phyloP scores from a whole-genome alignment of 257 asterid species.

The Rehmannia glutinosa region DNA sequence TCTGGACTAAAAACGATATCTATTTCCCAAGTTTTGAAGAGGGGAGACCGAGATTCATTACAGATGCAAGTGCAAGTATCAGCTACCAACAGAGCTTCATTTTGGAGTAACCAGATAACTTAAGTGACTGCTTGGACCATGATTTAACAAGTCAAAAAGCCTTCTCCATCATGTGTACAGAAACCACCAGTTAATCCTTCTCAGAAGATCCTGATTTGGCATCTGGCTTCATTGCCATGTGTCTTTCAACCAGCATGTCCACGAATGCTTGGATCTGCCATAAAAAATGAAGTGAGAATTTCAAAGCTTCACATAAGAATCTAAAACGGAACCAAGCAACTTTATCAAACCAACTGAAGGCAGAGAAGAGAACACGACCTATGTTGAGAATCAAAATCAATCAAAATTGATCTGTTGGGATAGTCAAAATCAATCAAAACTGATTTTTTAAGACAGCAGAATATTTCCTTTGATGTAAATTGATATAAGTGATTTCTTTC shows the following conservation, averaged over 20 bases:
- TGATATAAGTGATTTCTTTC: no score
- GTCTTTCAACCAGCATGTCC: constrained; percentile 87
- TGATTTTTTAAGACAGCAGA: no score
- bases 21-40: constrained; percentile 23
- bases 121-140: constrained; percentile 17
- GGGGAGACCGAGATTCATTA: constrained; percentile 1
- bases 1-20: constrained; percentile 16
- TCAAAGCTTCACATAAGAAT: constrained; percentile 13
- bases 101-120: constrained; percentile 18
- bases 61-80: no score
- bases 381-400: no score
- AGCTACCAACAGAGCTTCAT: no score
- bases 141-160: constrained; percentile 18
- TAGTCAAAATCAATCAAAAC: no score
- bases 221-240: constrained; percentile 57
- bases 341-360: background rate
- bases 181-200: constrained; percentile 27
- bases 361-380: background rate
- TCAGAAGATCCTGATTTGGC: constrained; percentile 47
- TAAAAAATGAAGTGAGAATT: constrained; percentile 18
- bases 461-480: no score
- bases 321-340: background rate
- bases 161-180: constrained; percentile 15
- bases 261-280: constrained; percentile 94
- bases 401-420: no score